Base-by-base conservation (phyloP, 139 green algal species). In the Zygnema circumcarinatum region DNA sequence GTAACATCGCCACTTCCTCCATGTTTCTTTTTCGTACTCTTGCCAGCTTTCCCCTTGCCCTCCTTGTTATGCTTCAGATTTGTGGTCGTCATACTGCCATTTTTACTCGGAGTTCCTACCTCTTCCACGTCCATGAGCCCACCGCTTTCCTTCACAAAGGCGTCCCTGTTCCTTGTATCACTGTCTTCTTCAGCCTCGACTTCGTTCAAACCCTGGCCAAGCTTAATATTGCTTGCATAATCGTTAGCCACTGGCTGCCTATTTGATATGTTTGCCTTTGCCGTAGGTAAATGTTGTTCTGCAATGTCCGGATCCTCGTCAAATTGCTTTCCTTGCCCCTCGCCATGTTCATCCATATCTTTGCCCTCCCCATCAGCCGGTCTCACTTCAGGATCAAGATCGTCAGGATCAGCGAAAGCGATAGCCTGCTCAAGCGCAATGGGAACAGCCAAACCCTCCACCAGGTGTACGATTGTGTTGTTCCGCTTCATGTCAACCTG, bases 61-160 rank as follows among this genome's bases (percentile, higher is more conserved):
- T 62, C 47, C 16, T 62, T 62, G 7, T 25, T 16, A 7, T 62
- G 7, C 47, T 78, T 20, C 16, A n/a, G 69, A 7, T 25, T 78
- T 39, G 7, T 16, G 7, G 69, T 3, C 69, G 16, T 16, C 69
- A 7, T 41, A 7, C 35, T 78, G 7, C 69, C 69, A 7, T 78
- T 78, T 39, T 52, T 16, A 3, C 69, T 16, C 69, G 16, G 35
- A 52, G 69, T 78, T 78, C 16, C 35, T 78, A 78, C 69, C 20
- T 84, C 76, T 32, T 81, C 74, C 33, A 32, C n/a, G 38, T 84
- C 76, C n/a, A 84, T 33, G 31, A 84, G 76, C 39, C 67, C 76
- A 62, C 67, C 52, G 25, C 76, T 36, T 84, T 84, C 76, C 1
- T 84, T 56, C 39, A 84, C 76, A 76, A 84, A 84, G 7, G 42